Base-by-base conservation (phyloP, 495 filamentous ascomycete species). In the Cercophora scortea region DNA sequence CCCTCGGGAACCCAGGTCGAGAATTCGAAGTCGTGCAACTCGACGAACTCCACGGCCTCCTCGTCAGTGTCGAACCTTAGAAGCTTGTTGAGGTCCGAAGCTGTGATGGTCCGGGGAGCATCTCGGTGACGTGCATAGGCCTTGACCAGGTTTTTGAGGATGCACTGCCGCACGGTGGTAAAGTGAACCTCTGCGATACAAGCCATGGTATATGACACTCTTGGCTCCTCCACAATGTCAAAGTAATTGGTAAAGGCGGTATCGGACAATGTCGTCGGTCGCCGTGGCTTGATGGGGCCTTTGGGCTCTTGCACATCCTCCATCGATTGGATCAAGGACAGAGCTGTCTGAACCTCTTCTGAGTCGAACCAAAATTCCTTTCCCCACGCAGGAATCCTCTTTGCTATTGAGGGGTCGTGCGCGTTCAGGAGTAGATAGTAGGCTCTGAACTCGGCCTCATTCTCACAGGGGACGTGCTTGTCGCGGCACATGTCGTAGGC, bases 141-240 rank as follows among this genome's bases (percentile, higher is more conserved):
- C 35, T 65, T 68, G 16, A 77, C 77, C 34, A 97, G 79, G 2
- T 83, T 79, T 51, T 83, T 83, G 42, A 97, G 75, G 6, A 90
- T 84, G 16, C 77, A 82, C 53, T 85, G 84, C 17, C 93, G 88
- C 19, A 97, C 74, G 13, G 81, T 72, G 47, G 84, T 87, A 69
- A 97, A 97, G 57, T 90, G 88, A 13, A 91, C 84, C 63, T 96
- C 91, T 2, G 91, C 90, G 39, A 96, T 85, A 64, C 92, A 96
- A 6, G 87, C 92, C 86, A 94, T 92, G 16, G 91, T 78, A 66
- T 96, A 97, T 0, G 92, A 89, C 2, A 90, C 81, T 47, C 75
- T 68, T 2, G 77, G 77, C 9, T 85, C 84, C 49, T 81, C 76
- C 40, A 96, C 71, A 38, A 93, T 73, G 2, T 73, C 73, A 70